A percentile compares a stretch with the other conserved stretches of the same genome.
phyloP scores from a whole-genome alignment of 1,139 yeast species.

The Kodamaea derodonti region DNA sequence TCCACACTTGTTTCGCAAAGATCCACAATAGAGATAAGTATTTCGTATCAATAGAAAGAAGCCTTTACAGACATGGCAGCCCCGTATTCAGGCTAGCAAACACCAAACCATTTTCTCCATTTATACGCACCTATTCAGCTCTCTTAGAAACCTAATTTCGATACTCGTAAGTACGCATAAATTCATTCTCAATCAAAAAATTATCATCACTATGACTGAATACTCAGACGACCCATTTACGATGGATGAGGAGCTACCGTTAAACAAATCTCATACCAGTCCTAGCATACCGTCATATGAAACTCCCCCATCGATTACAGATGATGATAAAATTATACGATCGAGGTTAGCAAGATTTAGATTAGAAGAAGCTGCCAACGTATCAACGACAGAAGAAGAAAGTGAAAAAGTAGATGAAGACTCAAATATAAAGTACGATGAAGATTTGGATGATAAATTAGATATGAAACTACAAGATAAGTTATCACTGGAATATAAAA shows the following conservation, averaged over 20 bases:
- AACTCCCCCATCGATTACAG: conserved; percentile 5
- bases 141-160: too few species aligned
- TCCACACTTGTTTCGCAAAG: too few species aligned
- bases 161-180: too few species aligned
- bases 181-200: too few species aligned
- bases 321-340: conserved; percentile 33
- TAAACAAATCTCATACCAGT: not conserved
- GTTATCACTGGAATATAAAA: conserved; percentile 18
- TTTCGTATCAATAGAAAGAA: too few species aligned
- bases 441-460: conserved; percentile 42
- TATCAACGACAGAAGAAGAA: conserved; percentile 24
- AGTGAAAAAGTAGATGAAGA: conserved; percentile 16
- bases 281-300: conserved; percentile 2
- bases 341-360: conserved; percentile 27
- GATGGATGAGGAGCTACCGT: conserved; percentile 42
- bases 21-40: too few species aligned
- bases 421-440: conserved; percentile 24
- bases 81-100: too few species aligned
- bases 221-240: conserved; percentile 42
- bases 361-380: conserved; percentile 19
- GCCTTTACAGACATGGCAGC: too few species aligned
- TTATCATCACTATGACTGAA: conserved; percentile 32
- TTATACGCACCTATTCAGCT: too few species aligned
- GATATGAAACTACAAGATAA: conserved; percentile 25
- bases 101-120: too few species aligned